Conservation (phyloP, 768 basidiomycete species). For the Tricholoma hemisulphureum region DNA sequence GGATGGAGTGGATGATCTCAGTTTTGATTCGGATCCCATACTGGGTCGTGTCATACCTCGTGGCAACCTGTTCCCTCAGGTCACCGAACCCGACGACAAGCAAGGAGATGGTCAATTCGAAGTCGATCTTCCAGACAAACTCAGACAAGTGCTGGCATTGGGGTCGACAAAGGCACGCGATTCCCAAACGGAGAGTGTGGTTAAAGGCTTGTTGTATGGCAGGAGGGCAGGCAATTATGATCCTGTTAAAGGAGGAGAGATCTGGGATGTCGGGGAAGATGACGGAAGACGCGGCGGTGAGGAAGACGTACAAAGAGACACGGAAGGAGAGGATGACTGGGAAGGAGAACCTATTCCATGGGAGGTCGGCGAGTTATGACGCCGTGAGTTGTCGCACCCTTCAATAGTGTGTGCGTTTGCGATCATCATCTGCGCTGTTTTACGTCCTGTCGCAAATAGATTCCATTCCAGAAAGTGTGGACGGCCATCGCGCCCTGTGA, state of each 20-base stretch:
- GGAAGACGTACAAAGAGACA: conserved; percentile 24
- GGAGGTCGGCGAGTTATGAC: conserved; percentile 69
- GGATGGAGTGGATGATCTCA: conserved; percentile 29
- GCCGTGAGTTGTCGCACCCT: neutral
- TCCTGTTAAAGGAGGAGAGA: conserved; percentile 61
- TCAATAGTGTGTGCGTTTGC: conserved; percentile 16
- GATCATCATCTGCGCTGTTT: neutral
- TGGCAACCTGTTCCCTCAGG: conserved; percentile 21
- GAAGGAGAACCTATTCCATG: conserved; percentile 81
- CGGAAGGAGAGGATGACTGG: conserved; percentile 64
- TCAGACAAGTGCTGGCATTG: conserved; percentile 64
- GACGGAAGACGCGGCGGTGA: conserved; percentile 33
- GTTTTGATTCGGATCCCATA: conserved; percentile 35
- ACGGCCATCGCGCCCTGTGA: neutral
- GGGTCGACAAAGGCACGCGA: conserved; percentile 44
- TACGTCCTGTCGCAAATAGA: conserved; percentile 1
- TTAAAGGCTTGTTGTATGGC: conserved; percentile 62
- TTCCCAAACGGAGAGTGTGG: conserved; percentile 51
- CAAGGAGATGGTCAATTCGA: conserved; percentile 40
- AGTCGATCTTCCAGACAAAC: conserved; percentile 63
- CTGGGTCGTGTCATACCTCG: conserved; percentile 33
- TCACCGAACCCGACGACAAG: conserved; percentile 10
- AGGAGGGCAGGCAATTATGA: conserved; percentile 56
- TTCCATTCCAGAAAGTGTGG: neutral
- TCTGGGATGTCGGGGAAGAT: conserved; percentile 75